Conservation (phyloP, 495 filamentous ascomycete genomes). For the Niebla homalea region DNA sequence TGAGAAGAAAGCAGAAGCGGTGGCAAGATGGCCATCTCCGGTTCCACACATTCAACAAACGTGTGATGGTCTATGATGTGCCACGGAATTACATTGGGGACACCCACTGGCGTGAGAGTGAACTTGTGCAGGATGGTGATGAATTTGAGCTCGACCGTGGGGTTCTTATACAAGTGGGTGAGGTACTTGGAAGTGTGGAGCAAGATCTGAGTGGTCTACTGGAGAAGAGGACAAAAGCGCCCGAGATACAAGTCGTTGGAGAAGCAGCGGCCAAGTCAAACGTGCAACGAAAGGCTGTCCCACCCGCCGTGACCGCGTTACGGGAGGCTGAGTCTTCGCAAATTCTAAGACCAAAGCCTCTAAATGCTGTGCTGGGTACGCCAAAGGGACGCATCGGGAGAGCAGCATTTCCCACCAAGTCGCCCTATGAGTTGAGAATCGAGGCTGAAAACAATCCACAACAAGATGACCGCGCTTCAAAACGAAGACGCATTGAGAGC, state of each 20-base stretch:
- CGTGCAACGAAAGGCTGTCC: neutral
- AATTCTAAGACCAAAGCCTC: slow-evolving; percentile 31
- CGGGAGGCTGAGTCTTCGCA: slow-evolving; percentile 10
- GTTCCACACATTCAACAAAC: slow-evolving; percentile 83
- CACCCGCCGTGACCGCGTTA: slow-evolving; percentile 3
- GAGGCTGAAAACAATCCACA: slow-evolving; percentile 14
- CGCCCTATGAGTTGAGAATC: slow-evolving; percentile 38
- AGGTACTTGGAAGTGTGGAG: slow-evolving; percentile 54
- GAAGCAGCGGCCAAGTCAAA: slow-evolving; percentile 15
- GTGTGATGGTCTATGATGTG: slow-evolving; percentile 82
- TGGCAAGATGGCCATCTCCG: slow-evolving; percentile 87
- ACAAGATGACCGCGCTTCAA: slow-evolving; percentile 27
- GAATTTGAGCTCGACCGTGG: slow-evolving; percentile 69
- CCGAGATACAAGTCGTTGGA: slow-evolving; percentile 21
- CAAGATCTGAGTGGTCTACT: slow-evolving; percentile 65
- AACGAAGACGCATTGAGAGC: slow-evolving; percentile 30
- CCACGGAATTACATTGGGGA: slow-evolving; percentile 71
- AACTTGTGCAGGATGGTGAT: slow-evolving; percentile 57
- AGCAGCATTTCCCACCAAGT: slow-evolving; percentile 24
- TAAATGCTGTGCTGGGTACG: slow-evolving; percentile 47
- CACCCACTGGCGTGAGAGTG: slow-evolving; percentile 60
- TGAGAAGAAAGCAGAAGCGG: slow-evolving; percentile 73
- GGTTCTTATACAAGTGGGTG: slow-evolving; percentile 65
- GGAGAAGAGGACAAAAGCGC: slow-evolving; percentile 42
- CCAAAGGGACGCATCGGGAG: slow-evolving; percentile 35